phyloP scores from a whole-genome alignment of 371 early-diverging fungal species.

The Rhizopus arrhizus region DNA sequence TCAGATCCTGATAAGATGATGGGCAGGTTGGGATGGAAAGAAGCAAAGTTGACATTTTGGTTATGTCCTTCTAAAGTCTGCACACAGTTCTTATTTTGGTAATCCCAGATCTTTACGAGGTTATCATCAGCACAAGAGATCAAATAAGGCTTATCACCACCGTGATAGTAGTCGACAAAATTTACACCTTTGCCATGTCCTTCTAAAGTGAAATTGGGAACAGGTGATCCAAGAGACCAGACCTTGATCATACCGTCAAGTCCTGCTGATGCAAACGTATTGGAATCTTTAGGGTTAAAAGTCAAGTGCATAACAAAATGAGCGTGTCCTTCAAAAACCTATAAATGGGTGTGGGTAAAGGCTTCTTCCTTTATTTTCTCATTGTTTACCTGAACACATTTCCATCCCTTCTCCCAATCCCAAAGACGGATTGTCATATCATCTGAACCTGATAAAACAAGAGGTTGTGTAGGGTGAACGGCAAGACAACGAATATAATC shows the following conservation, averaged over 20 bases:
- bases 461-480: conserved; percentile 93
- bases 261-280: conserved; percentile 96
- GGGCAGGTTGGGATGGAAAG: conserved; percentile 97
- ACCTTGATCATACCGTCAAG: conserved; percentile 93
- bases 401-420: conserved; percentile 99
- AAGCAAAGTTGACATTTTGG: conserved; percentile 93
- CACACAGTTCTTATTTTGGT: conserved; percentile 98
- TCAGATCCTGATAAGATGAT: conserved; percentile 96
- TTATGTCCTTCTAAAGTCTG: conserved; percentile 98
- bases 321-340: conserved; percentile 95
- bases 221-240: conserved; percentile 82
- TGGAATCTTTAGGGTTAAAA: conserved; percentile 96
- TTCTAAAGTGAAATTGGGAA: conserved; percentile 91
- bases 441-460: conserved; percentile 94
- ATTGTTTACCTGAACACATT: conserved; percentile 70
- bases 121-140: conserved; percentile 90
- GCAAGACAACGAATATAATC: conserved; percentile 98
- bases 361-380: neutral
- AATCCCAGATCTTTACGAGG: conserved; percentile 98
- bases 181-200: conserved; percentile 97
- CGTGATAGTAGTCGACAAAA: conserved; percentile 93
- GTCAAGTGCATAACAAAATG: conserved; percentile 97
- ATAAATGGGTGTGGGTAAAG: neutral
- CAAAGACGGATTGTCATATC: conserved; percentile 98
- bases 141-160: conserved; percentile 94